phyloP scores from a whole-genome alignment of 306 rosid genomes.

The Fagus crenata region DNA sequence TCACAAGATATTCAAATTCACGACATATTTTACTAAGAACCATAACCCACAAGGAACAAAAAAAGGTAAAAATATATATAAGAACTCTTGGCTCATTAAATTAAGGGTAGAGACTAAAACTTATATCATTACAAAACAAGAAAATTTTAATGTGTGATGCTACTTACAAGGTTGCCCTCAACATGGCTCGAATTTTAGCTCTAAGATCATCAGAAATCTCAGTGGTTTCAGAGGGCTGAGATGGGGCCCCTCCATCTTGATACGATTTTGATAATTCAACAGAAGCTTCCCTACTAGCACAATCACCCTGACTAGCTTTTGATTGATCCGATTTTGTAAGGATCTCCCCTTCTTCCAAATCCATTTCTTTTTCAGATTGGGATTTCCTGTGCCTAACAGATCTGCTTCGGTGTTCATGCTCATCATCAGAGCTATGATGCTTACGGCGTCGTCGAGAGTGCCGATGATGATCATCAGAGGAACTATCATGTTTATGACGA shows the following conservation, averaged over 20 bases:
- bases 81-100: no score
- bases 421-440: constrained; percentile 42
- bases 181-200: constrained; percentile 89
- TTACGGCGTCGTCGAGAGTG: constrained; percentile 27
- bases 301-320: constrained; percentile 35
- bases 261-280: constrained; percentile 36
- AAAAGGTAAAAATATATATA: no score
- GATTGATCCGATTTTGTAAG: constrained; percentile 46
- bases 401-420: constrained; percentile 38
- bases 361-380: constrained; percentile 37
- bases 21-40: no score
- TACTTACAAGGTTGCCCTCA: constrained; percentile 61
- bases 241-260: constrained; percentile 39
- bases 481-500: constrained; percentile 22
- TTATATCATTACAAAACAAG: not conserved
- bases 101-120: not conserved
- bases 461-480: constrained; percentile 40
- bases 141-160: not conserved
- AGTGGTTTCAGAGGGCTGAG: constrained; percentile 51
- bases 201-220: constrained; percentile 74
- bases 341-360: constrained; percentile 74
- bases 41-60: no score
- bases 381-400: constrained; percentile 35
- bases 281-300: constrained; percentile 61
- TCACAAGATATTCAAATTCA: no score